These are phyloP conservation scores for Exophiala aquamarina DNA, from an alignment of 2,329 filamentous ascomycete species.

Conservation along the genomic window DNA sequence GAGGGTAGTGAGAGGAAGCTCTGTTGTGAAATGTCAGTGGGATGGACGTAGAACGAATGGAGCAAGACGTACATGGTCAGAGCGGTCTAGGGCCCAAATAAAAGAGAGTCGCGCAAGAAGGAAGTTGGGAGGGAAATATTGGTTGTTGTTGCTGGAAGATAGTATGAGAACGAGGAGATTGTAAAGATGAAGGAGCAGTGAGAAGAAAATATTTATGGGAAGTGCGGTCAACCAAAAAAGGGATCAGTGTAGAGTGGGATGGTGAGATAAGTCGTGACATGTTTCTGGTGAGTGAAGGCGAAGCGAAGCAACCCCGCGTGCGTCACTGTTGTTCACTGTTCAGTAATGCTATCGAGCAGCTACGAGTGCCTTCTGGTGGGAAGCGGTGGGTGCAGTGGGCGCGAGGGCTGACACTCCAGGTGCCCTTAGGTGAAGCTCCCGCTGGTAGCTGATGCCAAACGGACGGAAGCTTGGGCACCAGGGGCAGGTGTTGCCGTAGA, in stretches of 20 bases:
- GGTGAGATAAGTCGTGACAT: neutral
- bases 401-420: too few relatives aligned
- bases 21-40: neutral
- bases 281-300: neutral
- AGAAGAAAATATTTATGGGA: slow-evolving; percentile 11
- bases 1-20: slow-evolving; percentile 2
- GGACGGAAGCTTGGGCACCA: too few relatives aligned
- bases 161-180: too few relatives aligned
- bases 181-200: neutral
- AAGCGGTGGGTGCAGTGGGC: too few relatives aligned
- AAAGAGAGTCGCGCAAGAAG: neutral
- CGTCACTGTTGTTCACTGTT: too few relatives aligned
- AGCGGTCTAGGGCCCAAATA: neutral
- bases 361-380: too few relatives aligned
- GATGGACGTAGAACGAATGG: neutral
- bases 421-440: too few relatives aligned
- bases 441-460: too few relatives aligned
- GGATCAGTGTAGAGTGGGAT: slow-evolving; percentile 2
- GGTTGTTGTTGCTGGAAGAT: too few relatives aligned
- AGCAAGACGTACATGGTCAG: neutral
- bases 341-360: too few relatives aligned
- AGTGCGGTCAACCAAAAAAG: slow-evolving; percentile 9
- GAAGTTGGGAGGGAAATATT: too few relatives aligned
- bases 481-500: too few relatives aligned
- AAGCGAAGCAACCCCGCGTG: neutral